Evolutionary conservation across 768 basidiomycete genomes (phyloP).

Genomic region (Tulasnella sp.): DNA sequence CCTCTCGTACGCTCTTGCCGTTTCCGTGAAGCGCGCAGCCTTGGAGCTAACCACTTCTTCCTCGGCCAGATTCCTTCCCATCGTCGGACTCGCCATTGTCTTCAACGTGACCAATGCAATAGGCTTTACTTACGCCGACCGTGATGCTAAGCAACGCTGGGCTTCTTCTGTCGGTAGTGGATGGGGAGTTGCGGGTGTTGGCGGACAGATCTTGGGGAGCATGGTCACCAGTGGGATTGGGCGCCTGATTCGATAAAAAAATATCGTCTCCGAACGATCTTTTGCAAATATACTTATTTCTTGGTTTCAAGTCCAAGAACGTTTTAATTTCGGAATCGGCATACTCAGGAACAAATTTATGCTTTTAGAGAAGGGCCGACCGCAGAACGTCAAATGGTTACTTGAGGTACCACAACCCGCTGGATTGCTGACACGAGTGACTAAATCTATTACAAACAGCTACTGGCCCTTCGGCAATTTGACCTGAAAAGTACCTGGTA

Average conservation of each 20-base stretch:
- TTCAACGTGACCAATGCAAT: constrained; percentile 96
- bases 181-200: constrained; percentile 72
- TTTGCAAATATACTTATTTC: background rate
- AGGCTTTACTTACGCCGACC: constrained; percentile 95
- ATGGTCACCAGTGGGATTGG: constrained; percentile 77
- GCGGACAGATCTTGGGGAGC: constrained; percentile 74
- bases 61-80: constrained; percentile 73
- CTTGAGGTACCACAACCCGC: background rate
- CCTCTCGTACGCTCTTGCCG: constrained; percentile 56
- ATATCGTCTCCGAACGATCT: background rate
- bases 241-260: background rate
- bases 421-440: background rate
- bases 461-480: constrained; percentile 54
- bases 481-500: constrained; percentile 71
- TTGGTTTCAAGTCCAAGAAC: background rate
- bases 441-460: background rate
- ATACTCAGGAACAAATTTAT: too few species aligned
- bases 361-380: background rate
- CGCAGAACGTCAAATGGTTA: background rate
- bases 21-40: background rate
- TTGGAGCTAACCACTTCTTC: background rate
- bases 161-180: constrained; percentile 63
- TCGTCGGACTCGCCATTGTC: constrained; percentile 85
- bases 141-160: constrained; percentile 91
- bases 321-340: background rate